Evolutionary conservation across 176 grass and related monocot genomes (phyloP), one percentile per base, ranked within the genome.

Genomic region (Aegilops tauschii): DNA sequence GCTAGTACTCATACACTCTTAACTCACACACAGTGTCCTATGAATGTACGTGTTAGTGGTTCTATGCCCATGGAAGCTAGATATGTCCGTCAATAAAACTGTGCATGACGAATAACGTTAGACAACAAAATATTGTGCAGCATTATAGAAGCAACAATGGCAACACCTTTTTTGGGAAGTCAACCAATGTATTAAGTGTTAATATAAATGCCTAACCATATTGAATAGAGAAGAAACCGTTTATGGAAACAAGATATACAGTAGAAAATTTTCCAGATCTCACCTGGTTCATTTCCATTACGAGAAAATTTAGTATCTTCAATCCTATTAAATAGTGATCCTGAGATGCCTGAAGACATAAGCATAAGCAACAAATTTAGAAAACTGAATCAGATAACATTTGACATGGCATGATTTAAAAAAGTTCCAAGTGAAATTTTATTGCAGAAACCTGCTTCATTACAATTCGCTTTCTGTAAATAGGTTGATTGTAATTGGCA

Each of bases 271-370:
- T 62, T 85, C 6, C 59, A 81, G 61, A 34, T 73, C 83, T 80
- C 83, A 99, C 97, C 94, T 99, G 97, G 84, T 97, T 99, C 89
- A 99, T 99, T 87, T 99, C 97, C 81, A 82, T 88, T 78, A 93
- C 94, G 16, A 99, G 92, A 82, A 87, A 89, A 84, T 90, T 93
- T 86, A 99, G 78, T 78, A 99, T 97, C 90, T 90, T 99, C 92
- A 99, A 86, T 50, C 97, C 97, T 83, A 99, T 99, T 28, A 95
- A 93, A 91, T 99, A 99, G 84, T 99, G 97, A 88, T 96, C 92
- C 84, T 93, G 88, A 10, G 94, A 92, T 82, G 92, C 94, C 97
- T 99, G 90, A 86, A 91, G 12, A 79, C 66, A 87, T 68, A 78
- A 21, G 34, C 44, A 86, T 73, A 87, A 77, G 69, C 42, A 77